Conservation (phyloP, 768 basidiomycete species). For the Lentinula sp. region DNA sequence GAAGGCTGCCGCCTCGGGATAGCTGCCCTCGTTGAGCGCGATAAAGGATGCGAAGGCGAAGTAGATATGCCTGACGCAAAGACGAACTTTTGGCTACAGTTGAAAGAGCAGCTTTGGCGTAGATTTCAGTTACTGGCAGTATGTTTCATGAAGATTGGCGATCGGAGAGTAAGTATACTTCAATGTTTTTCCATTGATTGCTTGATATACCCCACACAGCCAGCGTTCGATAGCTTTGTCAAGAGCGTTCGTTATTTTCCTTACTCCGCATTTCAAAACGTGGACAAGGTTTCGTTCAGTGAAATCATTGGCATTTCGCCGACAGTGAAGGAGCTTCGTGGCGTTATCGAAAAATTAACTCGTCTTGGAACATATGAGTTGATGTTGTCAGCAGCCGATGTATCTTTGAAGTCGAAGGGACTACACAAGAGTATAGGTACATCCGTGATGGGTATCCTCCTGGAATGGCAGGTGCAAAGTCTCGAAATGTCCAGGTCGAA, state of each 20-base stretch:
- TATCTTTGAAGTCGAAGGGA: slow-evolving; percentile 36
- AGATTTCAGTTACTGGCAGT: slow-evolving; percentile 81
- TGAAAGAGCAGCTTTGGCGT: slow-evolving; percentile 60
- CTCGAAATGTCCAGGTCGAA: slow-evolving; percentile 56
- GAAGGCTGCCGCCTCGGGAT: slow-evolving; percentile 53
- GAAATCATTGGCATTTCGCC: slow-evolving; percentile 35
- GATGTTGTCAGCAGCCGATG: slow-evolving; percentile 38
- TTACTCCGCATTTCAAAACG: slow-evolving; percentile 33
- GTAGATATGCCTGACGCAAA: slow-evolving; percentile 20
- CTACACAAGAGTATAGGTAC: slow-evolving; percentile 11
- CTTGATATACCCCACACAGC: slow-evolving; percentile 28
- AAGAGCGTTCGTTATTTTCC: slow-evolving; percentile 51
- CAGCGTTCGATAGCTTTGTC: slow-evolving; percentile 52
- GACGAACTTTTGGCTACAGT: slow-evolving; percentile 46
- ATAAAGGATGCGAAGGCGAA: not conserved
- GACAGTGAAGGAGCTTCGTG: slow-evolving; percentile 47
- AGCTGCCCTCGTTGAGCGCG: slow-evolving; percentile 32
- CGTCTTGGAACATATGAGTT: slow-evolving; percentile 67
- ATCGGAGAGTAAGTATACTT: slow-evolving; percentile 53
- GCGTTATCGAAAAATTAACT: slow-evolving; percentile 60
- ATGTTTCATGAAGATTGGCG: slow-evolving; percentile 72
- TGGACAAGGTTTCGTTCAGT: slow-evolving; percentile 20
- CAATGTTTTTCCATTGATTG: slow-evolving; percentile 5
- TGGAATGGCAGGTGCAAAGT: slow-evolving; percentile 56
- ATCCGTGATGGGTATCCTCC: slow-evolving; percentile 42